A percentile compares a stretch with the other conserved stretches of the same genome.
Conservation (phyloP, 257 asterid genomes). For the Solanum pennellii region DNA sequence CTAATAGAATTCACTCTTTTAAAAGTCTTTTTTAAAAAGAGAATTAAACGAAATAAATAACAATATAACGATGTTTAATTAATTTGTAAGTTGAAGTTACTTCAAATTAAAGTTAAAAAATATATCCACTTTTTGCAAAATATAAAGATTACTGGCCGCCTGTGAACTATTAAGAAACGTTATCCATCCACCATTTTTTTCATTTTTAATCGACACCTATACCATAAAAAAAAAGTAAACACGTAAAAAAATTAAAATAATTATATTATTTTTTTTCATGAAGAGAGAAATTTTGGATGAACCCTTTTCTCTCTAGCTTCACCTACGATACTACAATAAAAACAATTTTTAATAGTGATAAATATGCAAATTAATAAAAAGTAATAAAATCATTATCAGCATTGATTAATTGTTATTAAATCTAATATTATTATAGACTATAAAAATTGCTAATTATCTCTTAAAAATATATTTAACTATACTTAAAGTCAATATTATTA, state of each 20-base stretch:
- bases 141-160: neutral
- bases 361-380: no score
- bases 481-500: neutral
- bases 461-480: no score
- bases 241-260: rapidly evolving
- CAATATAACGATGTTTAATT: neutral
- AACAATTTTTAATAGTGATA: no score
- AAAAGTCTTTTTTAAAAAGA: neutral
- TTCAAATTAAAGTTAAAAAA: neutral
- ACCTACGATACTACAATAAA: no score
- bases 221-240: neutral
- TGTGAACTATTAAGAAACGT: neutral
- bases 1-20: neutral
- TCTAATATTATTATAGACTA: rapidly evolving
- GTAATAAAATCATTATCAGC: rapidly evolving
- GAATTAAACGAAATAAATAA: neutral
- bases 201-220: neutral
- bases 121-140: neutral
- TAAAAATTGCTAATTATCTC: no score
- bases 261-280: neutral
- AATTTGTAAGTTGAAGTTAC: neutral
- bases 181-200: neutral
- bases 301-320: neutral
- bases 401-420: no score
- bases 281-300: neutral